Conservation (phyloP, 768 basidiomycete genomes). For the Podaxis sp. region DNA sequence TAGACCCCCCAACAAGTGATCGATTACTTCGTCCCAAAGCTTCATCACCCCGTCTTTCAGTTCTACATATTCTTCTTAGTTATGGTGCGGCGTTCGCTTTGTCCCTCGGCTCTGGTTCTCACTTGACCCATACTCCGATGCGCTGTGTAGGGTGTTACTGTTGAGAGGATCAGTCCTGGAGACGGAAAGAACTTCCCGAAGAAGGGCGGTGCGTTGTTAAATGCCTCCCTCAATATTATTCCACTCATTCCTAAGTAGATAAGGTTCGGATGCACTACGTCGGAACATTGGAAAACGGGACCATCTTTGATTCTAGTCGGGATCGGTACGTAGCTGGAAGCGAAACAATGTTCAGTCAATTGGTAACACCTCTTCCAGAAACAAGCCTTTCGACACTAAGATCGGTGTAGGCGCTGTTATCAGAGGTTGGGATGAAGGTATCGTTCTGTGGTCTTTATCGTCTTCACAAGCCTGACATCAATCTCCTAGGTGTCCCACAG, state of each 20-base stretch:
- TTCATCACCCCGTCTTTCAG: neutral
- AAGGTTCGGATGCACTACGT: slow-evolving; percentile 76
- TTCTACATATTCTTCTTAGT: neutral
- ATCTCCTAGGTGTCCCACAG: slow-evolving; percentile 62
- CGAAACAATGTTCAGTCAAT: neutral
- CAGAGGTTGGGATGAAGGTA: slow-evolving; percentile 90
- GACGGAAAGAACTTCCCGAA: slow-evolving; percentile 66
- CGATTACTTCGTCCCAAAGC: slow-evolving; percentile 3
- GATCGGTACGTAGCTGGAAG: slow-evolving; percentile 54
- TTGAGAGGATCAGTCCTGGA: slow-evolving; percentile 57
- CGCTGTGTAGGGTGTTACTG: slow-evolving; percentile 60
- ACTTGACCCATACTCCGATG: neutral
- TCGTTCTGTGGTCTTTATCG: slow-evolving; percentile 6
- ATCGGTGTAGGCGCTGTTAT: slow-evolving; percentile 85
- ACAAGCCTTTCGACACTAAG: slow-evolving; percentile 57
- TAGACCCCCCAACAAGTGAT: neutral
- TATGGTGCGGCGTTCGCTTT: slow-evolving; percentile 6
- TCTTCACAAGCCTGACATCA: neutral
- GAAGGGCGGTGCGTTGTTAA: slow-evolving; percentile 57
- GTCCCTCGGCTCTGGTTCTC: neutral
- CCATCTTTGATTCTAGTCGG: slow-evolving; percentile 71
- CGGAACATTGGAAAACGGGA: slow-evolving; percentile 64
- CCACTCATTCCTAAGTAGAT: slow-evolving; percentile 39
- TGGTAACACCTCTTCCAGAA: slow-evolving; percentile 32
- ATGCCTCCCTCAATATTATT: neutral